A percentile compares a stretch with the other conserved stretches of the same genome.
These are phyloP conservation scores for Rhodomyrtus psidioides DNA, from an alignment of 441 rosid species.

Conservation along the genomic window DNA sequence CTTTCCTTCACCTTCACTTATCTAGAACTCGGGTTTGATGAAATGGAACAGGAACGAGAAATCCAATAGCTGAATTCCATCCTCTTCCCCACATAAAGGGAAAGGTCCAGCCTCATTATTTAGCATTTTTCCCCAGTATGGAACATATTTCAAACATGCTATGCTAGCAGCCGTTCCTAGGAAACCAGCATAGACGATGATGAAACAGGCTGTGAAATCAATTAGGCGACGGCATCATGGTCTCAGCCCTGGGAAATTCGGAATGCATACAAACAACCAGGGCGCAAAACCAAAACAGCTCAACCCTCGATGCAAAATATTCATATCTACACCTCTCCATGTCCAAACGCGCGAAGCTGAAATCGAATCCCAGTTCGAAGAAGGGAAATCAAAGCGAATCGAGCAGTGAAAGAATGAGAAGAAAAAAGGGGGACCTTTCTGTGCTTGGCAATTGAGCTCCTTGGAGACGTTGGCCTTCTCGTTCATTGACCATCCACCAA, in stretches of 20 bases:
- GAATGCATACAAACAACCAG: neutral
- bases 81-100: neutral
- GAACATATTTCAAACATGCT: neutral
- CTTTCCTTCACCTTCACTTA: neutral
- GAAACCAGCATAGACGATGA: neutral
- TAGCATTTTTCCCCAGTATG: neutral
- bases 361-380: neutral
- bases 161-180: neutral
- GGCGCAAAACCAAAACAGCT: neutral
- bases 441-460: conserved; percentile 93
- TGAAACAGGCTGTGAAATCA: neutral
- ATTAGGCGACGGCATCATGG: neutral
- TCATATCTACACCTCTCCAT: neutral
- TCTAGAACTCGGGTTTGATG: neutral
- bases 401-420: neutral
- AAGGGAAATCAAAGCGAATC: neutral
- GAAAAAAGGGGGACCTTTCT: conserved; percentile 36
- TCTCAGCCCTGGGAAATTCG: neutral
- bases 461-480: conserved; percentile 97
- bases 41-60: neutral
- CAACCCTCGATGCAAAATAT: neutral
- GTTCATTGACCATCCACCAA: conserved; percentile 43
- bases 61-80: neutral
- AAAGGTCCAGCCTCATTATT: neutral
- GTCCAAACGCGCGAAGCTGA: neutral